Evolutionary conservation across 768 basidiomycete species (phyloP), one percentile per base, ranked within the genome.

Genomic region (Mycena floridula): DNA sequence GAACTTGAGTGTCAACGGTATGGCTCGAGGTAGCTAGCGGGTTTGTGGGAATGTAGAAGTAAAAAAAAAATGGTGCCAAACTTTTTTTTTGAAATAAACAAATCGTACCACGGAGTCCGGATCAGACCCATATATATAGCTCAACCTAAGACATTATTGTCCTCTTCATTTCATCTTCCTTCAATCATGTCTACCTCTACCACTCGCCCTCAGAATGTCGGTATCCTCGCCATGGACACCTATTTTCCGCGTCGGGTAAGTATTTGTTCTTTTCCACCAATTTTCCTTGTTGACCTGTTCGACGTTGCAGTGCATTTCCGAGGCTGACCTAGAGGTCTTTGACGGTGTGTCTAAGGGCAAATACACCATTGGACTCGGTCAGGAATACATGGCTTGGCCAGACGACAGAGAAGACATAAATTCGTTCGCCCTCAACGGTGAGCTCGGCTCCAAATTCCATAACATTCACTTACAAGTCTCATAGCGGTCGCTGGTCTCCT

Each of bases 341-440:
- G 95, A 98, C 58, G 89, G 89, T 56, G 95, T 97, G 36, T 70
- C 90, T 45, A 81, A 89, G 58, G 96, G 96, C 48, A 98, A 98
- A 70, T 98, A 99, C 73, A 99, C 96, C 53, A 96, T 98, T 62
- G 96, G 96, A 60, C 82, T 99, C 28, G 96, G 94, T 46, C 91
- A 95, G 65, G 83, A 94, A 63, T 92, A 82, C 74, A 99, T 99
- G 96, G 92, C 95, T 25, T 98, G 90, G 80, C 88, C 88, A 47
- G 94, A 97, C 62, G 96, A 99, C 76, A 83, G 90, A 45, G 96
- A 99, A 65, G 95, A 99, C 70, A 95, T 99, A 74, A 95, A 96
- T 80, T 95, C 93, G 9, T 93, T 98, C 63, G 85, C 91, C 30
- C 67, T 99, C 52, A 95, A 90, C 57, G 92, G 94, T 92, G 46